Percentiles rank a stretch among this genome's conserved stretches.
Evolutionary conservation across 1,284 basidiomycete species (phyloP).

Genomic region (Meripilus lineatus): DNA sequence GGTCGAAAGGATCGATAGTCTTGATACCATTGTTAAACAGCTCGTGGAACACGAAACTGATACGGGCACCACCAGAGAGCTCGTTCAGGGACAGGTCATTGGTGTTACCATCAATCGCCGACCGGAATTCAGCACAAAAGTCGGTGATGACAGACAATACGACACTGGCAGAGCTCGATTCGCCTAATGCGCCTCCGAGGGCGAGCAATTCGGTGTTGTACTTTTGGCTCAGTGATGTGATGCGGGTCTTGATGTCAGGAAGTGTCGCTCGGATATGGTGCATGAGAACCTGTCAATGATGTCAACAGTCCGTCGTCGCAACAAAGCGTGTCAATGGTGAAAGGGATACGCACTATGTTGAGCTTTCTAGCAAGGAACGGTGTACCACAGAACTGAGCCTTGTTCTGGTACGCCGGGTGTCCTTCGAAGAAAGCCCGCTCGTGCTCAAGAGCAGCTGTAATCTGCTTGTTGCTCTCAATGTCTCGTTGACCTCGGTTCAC

Average conservation of each 20-base stretch:
- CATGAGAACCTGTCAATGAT: conserved; percentile 78
- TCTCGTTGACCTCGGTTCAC: conserved; percentile 97
- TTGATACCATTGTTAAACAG: conserved; percentile 95
- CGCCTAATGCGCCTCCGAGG: conserved; percentile 87
- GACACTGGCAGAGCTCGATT: conserved; percentile 81
- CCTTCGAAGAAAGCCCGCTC: conserved; percentile 94
- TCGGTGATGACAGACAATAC: conserved; percentile 96
- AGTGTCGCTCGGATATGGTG: conserved; percentile 96
- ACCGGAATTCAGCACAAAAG: conserved; percentile 95
- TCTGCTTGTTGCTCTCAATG: conserved; percentile 86
- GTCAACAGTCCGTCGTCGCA: neutral
- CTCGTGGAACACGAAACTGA: conserved; percentile 98
- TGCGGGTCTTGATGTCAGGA: conserved; percentile 95
- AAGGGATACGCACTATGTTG: conserved; percentile 67
- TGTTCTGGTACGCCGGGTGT: conserved; percentile 88
- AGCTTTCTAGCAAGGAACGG: conserved; percentile 96
- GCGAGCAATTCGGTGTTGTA: conserved; percentile 79
- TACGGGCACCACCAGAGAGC: conserved; percentile 94
- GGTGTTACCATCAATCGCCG: conserved; percentile 94
- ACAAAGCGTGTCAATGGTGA: neutral
- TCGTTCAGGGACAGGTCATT: conserved; percentile 94
- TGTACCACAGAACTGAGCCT: conserved; percentile 95
- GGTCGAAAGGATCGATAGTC: conserved; percentile 96
- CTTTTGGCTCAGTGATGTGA: conserved; percentile 83
- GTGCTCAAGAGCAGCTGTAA: conserved; percentile 79